These are phyloP conservation scores for Coleophoma cylindrospora DNA, from an alignment of 2,329 filamentous ascomycete genomes.

Conservation along the genomic window DNA sequence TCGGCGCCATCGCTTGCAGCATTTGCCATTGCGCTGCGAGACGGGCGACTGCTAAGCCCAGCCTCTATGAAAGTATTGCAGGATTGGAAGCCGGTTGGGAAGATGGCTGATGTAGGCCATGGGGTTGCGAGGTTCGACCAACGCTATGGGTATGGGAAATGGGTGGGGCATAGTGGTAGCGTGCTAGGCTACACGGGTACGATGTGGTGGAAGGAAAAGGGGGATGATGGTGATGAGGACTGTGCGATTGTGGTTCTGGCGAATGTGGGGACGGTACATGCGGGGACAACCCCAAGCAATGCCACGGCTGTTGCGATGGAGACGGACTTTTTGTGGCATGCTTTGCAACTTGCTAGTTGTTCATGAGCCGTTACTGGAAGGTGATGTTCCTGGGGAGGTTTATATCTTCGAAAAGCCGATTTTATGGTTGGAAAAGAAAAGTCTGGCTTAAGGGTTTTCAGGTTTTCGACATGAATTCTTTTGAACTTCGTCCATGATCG, in stretches of 20 bases:
- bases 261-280: slow-evolving; percentile 7
- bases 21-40: slow-evolving; percentile 5
- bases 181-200: slow-evolving; percentile 9
- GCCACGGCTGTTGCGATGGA: too few species aligned
- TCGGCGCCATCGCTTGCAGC: slow-evolving; percentile 7
- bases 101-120: slow-evolving; percentile 3
- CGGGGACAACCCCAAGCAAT: too few species aligned
- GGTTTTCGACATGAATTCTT: too few species aligned
- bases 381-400: too few species aligned
- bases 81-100: background rate
- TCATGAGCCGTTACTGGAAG: too few species aligned
- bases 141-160: background rate
- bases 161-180: slow-evolving; percentile 10
- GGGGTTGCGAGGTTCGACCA: slow-evolving; percentile 4
- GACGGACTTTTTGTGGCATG: too few species aligned
- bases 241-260: slow-evolving; percentile 6
- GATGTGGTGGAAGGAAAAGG: slow-evolving; percentile 3
- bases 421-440: too few species aligned
- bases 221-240: slow-evolving; percentile 5
- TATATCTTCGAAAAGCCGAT: too few species aligned
- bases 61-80: slow-evolving; percentile 4
- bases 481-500: too few species aligned
- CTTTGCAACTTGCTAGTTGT: too few species aligned
- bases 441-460: too few species aligned
- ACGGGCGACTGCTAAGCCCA: slow-evolving; percentile 4